A percentile compares a stretch with the other conserved stretches of the same genome.
Conservation (phyloP, 768 basidiomycete species). For the Phanerochaete carnosa region DNA sequence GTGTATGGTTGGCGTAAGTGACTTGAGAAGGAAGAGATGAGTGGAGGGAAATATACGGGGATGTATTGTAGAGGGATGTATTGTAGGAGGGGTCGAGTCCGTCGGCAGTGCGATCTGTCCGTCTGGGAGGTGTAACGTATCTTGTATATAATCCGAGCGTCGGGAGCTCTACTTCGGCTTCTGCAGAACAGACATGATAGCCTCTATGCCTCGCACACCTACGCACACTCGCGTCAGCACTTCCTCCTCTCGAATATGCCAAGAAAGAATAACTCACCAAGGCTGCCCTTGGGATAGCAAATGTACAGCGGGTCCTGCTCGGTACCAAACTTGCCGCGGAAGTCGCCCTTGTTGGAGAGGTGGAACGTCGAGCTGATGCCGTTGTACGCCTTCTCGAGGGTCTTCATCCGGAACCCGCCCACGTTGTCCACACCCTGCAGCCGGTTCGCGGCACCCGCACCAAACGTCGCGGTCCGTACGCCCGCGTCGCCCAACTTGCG, state of each 20-base stretch:
- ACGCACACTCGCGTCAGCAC: background rate
- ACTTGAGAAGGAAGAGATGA: no score
- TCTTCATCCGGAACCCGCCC: slow-evolving; percentile 29
- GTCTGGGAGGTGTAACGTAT: no score
- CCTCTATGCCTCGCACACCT: slow-evolving; percentile 29
- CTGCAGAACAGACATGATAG: slow-evolving; percentile 31
- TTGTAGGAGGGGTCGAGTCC: no score
- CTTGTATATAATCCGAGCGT: no score
- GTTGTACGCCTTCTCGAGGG: slow-evolving; percentile 38
- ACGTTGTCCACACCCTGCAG: slow-evolving; percentile 31
- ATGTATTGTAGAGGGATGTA: no score
- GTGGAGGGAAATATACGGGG: no score
- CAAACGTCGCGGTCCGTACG: slow-evolving; percentile 35
- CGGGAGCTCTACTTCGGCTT: slow-evolving; percentile 24
- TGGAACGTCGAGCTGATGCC: slow-evolving; percentile 32
- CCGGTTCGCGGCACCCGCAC: slow-evolving; percentile 33
- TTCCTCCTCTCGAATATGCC: background rate
- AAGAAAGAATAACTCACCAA: slow-evolving; percentile 15
- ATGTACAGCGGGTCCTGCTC: slow-evolving; percentile 31
- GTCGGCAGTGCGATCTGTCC: no score
- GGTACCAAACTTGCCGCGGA: slow-evolving; percentile 34
- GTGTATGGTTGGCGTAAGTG: no score
- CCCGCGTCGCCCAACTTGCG: slow-evolving; percentile 35
- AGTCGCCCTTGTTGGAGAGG: slow-evolving; percentile 35
- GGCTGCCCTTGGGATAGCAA: slow-evolving; percentile 30